Evolutionary conservation across 2,329 filamentous ascomycete species (phyloP).

Genomic region (Talaromyces rugulosus): DNA sequence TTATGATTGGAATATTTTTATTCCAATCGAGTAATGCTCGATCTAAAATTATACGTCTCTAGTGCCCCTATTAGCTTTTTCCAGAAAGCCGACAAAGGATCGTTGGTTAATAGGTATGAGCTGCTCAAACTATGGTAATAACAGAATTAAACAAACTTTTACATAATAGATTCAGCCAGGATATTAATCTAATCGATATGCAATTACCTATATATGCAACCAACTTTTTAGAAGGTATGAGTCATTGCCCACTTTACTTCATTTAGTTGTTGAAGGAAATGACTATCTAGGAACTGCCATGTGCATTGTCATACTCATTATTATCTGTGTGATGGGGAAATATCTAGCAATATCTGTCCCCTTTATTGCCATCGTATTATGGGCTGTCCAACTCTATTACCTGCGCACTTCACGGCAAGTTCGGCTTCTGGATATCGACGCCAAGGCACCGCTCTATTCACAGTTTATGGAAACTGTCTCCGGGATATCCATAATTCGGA

Average conservation of each 20-base stretch:
- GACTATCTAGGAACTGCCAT: slow-evolving; percentile 15
- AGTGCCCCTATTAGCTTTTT: slow-evolving; percentile 10
- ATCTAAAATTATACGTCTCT: neutral
- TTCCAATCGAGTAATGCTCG: neutral
- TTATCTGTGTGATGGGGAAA: slow-evolving; percentile 46
- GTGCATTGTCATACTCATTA: slow-evolving; percentile 42
- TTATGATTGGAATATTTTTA: no score
- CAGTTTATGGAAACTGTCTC: slow-evolving; percentile 55
- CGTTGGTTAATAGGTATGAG: slow-evolving; percentile 8
- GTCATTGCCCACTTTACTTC: slow-evolving; percentile 28
- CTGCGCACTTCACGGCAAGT: slow-evolving; percentile 58
- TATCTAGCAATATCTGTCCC: slow-evolving; percentile 51
- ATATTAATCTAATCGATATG: slow-evolving; percentile 41
- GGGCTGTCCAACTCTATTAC: slow-evolving; percentile 53
- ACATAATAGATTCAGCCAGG: slow-evolving; percentile 19
- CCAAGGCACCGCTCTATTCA: slow-evolving; percentile 57
- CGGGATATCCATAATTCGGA: slow-evolving; percentile 52
- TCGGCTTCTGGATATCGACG: slow-evolving; percentile 58
- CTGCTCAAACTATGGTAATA: slow-evolving; percentile 17
- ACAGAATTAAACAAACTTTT: slow-evolving; percentile 1
- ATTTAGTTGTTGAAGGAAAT: slow-evolving; percentile 45
- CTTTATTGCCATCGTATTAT: slow-evolving; percentile 43
- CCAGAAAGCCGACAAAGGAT: slow-evolving; percentile 6
- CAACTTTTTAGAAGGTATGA: neutral
- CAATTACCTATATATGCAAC: slow-evolving; percentile 31